Base-by-base conservation (phyloP, 2,329 filamentous ascomycete species). In the Fusarium neocosmosporiellum region DNA sequence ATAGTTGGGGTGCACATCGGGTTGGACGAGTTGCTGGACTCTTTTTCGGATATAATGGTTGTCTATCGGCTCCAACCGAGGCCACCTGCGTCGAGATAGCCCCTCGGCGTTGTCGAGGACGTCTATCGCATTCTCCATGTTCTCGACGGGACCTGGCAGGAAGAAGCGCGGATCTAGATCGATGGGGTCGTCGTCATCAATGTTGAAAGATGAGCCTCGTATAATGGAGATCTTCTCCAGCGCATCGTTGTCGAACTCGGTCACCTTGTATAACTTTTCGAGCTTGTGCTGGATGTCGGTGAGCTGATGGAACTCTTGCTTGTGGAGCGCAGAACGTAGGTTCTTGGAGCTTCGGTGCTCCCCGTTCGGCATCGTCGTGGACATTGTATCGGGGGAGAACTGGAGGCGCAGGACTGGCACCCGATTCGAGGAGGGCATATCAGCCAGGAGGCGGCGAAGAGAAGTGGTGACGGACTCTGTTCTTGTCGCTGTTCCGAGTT, bases 151-250 rank as follows among this genome's bases (percentile, higher is more conserved):
- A 24, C 70, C 65, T 11, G 50, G 65, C 14, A 58, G 50, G 14
- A 73, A 71, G 63, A 48, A 71, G 6, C 68, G 65, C 2, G 57
- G 65, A 8, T 73, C 70, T 14, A 71, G 43, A 29, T 71, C 70
- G 5, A 71, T 62, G 5, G 65, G 65, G 10, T 69, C 59, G n/a
- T 73, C 55, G 29, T 64, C 46, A 22, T 73, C 70, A 9, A 73
- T 64, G 22, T 73, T 55, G 31, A 73, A 68, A 5, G 57, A 43
- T 3, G 70, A 29, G 14, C 65, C 70, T 57, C 48, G 50, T 4
- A 31, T 31, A 8, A 63, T 29, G 5, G 24, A 58, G 13, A 63
- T 1, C 1, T 14, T 4, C 8, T 39, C 13, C 2, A 63, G 50
- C 18, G 24, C 2, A 4, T 58, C 20, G 18, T 66, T 10, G 20